Conservation (phyloP, 2,329 filamentous ascomycete species). For the Fusarium penzigii region DNA sequence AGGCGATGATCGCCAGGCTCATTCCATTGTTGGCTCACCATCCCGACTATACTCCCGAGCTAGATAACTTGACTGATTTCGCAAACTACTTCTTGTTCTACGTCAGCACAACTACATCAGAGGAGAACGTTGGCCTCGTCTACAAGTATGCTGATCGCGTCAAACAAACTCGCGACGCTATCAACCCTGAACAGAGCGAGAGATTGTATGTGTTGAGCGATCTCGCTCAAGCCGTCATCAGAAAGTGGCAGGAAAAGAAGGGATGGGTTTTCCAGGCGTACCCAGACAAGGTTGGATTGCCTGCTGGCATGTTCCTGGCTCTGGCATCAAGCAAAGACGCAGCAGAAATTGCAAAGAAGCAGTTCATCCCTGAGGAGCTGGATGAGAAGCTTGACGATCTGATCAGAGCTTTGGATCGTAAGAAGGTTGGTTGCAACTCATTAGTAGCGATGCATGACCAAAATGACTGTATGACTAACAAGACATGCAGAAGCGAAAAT, state of each 20-base stretch:
- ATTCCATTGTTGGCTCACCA: slow-evolving; percentile 91
- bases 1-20: slow-evolving; percentile 78
- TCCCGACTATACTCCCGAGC: slow-evolving; percentile 74
- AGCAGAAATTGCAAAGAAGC: slow-evolving; percentile 82
- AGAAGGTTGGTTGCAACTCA: slow-evolving; percentile 55
- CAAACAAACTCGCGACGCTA: slow-evolving; percentile 83
- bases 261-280: slow-evolving; percentile 85
- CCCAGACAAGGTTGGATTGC: slow-evolving; percentile 77
- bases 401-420: slow-evolving; percentile 65
- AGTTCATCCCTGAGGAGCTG: slow-evolving; percentile 75
- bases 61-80: slow-evolving; percentile 75
- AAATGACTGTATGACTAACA: slow-evolving; percentile 25
- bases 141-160: slow-evolving; percentile 91
- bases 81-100: slow-evolving; percentile 90
- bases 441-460: no score
- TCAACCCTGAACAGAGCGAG: slow-evolving; percentile 67
- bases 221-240: slow-evolving; percentile 77
- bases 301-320: slow-evolving; percentile 73
- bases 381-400: slow-evolving; percentile 75
- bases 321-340: slow-evolving; percentile 77
- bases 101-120: slow-evolving; percentile 76
- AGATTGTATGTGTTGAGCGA: slow-evolving; percentile 86
- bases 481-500: slow-evolving; percentile 56
- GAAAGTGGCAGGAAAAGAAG: slow-evolving; percentile 82
- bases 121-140: slow-evolving; percentile 84